Evolutionary conservation across 2,329 filamentous ascomycete genomes (phyloP).

Genomic region (Hypocreales sp.): DNA sequence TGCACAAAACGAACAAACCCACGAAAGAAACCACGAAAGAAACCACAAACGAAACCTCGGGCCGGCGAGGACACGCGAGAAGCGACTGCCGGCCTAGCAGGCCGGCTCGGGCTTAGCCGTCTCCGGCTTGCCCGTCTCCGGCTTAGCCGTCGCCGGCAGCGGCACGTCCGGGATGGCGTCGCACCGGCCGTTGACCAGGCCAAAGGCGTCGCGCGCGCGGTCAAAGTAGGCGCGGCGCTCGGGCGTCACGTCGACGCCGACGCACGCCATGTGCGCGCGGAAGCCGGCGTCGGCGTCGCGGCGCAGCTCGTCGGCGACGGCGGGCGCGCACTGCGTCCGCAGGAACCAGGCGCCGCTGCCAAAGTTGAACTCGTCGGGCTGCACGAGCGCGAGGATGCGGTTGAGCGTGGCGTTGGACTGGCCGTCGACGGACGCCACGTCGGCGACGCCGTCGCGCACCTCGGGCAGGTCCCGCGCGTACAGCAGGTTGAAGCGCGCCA

Average conservation of each 20-base stretch:
- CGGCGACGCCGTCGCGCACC: conserved; percentile 17
- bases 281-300: conserved; percentile 25
- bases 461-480: conserved; percentile 30
- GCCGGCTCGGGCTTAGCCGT: too few species aligned
- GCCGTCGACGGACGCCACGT: conserved; percentile 11
- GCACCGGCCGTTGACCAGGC: too few species aligned
- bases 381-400: conserved; percentile 27
- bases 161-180: too few species aligned
- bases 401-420: conserved; percentile 17
- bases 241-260: conserved; percentile 18
- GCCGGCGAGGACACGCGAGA: too few species aligned
- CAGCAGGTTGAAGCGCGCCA: conserved; percentile 23
- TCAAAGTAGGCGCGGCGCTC: conserved; percentile 25
- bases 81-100: too few species aligned
- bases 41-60: too few species aligned
- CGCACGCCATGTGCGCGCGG: conserved; percentile 29
- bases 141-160: too few species aligned
- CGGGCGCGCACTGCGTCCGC: conserved; percentile 22
- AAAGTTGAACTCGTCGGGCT: conserved; percentile 36
- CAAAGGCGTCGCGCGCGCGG: conserved; percentile 29
- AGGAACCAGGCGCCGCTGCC: conserved; percentile 36
- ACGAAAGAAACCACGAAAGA: too few species aligned
- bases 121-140: too few species aligned
- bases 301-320: conserved; percentile 18
- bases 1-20: too few species aligned